phyloP scores from a whole-genome alignment of 2,329 filamentous ascomycete genomes.

The Fusarium siculi region DNA sequence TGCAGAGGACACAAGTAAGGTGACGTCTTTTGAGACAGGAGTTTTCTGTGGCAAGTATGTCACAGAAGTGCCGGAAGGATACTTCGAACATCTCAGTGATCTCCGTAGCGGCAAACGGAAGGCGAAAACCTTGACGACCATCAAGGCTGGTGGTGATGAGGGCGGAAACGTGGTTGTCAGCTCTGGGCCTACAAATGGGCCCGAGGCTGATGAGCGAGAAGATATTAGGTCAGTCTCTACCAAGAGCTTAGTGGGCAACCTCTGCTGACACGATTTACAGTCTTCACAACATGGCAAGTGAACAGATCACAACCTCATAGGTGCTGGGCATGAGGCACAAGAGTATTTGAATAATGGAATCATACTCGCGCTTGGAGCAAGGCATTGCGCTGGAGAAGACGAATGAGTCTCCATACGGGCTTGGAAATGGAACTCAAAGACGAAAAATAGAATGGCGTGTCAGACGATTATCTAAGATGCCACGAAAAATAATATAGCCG shows the following conservation, averaged over 20 bases:
- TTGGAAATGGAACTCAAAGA: slow-evolving; percentile 74
- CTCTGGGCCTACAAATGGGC: slow-evolving; percentile 23
- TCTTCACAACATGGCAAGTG: slow-evolving; percentile 22
- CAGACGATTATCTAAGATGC: slow-evolving; percentile 70
- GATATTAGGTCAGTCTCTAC: slow-evolving; percentile 22
- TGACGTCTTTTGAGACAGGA: slow-evolving; percentile 69
- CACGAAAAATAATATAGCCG: slow-evolving; percentile 66
- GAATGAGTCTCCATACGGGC: slow-evolving; percentile 73
- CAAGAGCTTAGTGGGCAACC: neutral
- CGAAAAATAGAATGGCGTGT: slow-evolving; percentile 47
- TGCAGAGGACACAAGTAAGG: slow-evolving; percentile 63
- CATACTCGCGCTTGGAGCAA: slow-evolving; percentile 73
- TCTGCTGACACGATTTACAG: slow-evolving; percentile 3
- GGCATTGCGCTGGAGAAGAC: slow-evolving; percentile 75
- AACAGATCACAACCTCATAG: slow-evolving; percentile 63
- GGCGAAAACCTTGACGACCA: slow-evolving; percentile 18
- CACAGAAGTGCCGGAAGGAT: slow-evolving; percentile 73
- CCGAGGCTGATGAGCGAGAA: slow-evolving; percentile 25
- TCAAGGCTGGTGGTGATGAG: slow-evolving; percentile 21
- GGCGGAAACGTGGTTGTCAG: slow-evolving; percentile 26
- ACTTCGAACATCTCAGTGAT: slow-evolving; percentile 83
- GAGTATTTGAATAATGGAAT: slow-evolving; percentile 72
- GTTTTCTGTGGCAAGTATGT: neutral
- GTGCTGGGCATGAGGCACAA: slow-evolving; percentile 70
- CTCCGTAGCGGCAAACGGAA: slow-evolving; percentile 71